A percentile compares a stretch with the other conserved stretches of the same genome.
Conservation (phyloP, 192 early-diverging fungal species). For the Borealophlyctis nickersoniae region DNA sequence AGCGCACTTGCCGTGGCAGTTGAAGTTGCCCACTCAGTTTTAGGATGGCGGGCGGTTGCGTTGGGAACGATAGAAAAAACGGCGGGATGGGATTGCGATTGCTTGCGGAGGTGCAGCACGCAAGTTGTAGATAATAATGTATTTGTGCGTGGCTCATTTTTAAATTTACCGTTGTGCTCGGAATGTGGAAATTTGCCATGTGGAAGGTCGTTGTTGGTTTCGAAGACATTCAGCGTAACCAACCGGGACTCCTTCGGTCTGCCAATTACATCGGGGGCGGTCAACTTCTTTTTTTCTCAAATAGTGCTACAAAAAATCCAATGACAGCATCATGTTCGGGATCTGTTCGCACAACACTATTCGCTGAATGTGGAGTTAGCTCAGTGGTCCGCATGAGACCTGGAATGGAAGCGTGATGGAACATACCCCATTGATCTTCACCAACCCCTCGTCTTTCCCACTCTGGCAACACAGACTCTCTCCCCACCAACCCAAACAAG, state of each 20-base stretch:
- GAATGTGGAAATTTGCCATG: too few relatives aligned
- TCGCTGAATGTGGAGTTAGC: constrained; percentile 46
- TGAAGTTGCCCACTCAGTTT: too few relatives aligned
- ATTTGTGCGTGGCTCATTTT: not conserved
- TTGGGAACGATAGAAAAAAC: not conserved
- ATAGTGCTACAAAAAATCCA: constrained; percentile 97
- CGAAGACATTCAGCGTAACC: too few relatives aligned
- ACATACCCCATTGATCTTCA: not conserved
- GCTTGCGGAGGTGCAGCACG: too few relatives aligned
- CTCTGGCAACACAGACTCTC: constrained; percentile 64
- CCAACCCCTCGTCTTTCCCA: constrained; percentile 77
- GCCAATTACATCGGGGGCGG: too few relatives aligned
- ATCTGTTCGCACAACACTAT: constrained; percentile 68
- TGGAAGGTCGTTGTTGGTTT: too few relatives aligned
- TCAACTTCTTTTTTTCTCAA: constrained; percentile 52
- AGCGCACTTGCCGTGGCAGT: constrained; percentile 14
- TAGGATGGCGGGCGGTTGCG: not conserved
- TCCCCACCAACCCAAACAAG: constrained; percentile 55
- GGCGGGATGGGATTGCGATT: too few relatives aligned
- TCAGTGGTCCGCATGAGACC: constrained; percentile 11
- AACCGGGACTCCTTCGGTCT: too few relatives aligned
- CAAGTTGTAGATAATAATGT: not conserved
- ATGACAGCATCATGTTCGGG: constrained; percentile 82
- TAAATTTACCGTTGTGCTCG: too few relatives aligned
- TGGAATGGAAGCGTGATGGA: not conserved